phyloP scores from a whole-genome alignment of 345 rosid genomes.

The Moricandia moricandioides region DNA sequence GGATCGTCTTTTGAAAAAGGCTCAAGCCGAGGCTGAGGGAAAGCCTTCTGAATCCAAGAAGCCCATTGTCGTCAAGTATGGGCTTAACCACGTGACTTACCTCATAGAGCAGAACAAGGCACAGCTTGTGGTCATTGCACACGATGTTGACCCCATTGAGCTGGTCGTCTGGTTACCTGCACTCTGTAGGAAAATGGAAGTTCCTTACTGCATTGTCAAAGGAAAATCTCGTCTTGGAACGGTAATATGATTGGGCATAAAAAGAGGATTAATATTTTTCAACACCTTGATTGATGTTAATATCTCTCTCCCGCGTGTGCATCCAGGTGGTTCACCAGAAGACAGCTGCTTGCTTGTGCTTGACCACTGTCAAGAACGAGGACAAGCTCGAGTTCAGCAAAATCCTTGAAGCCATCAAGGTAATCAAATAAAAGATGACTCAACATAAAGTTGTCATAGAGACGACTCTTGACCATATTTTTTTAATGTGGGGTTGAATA shows the following conservation, averaged over 20 bases:
- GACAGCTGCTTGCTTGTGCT: constrained; percentile 57
- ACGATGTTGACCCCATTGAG: constrained; percentile 82
- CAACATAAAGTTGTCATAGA: neutral
- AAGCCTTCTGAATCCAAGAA: constrained; percentile 57
- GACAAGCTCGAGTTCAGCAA: constrained; percentile 78
- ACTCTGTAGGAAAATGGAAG: constrained; percentile 77
- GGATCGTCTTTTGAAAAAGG: constrained; percentile 57
- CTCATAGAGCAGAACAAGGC: constrained; percentile 81
- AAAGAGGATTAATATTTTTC: too few relatives aligned
- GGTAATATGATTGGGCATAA: too few relatives aligned
- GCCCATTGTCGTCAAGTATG: constrained; percentile 69
- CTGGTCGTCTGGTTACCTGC: constrained; percentile 87
- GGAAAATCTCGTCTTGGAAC: constrained; percentile 77
- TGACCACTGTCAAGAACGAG: constrained; percentile 75
- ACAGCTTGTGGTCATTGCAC: constrained; percentile 71
- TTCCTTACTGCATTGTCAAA: constrained; percentile 78
- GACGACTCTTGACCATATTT: neutral
- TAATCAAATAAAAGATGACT: constrained; percentile 10
- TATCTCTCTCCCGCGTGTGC: neutral
- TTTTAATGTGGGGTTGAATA: constrained; percentile 8
- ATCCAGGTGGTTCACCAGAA: constrained; percentile 61
- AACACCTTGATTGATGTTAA: neutral
- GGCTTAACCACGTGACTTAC: constrained; percentile 68
- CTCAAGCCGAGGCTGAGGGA: constrained; percentile 68
- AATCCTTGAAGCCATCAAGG: constrained; percentile 78